Evolutionary conservation across 139 green algal genomes (phyloP).

Genomic region (Chlamydomonas sp.): DNA sequence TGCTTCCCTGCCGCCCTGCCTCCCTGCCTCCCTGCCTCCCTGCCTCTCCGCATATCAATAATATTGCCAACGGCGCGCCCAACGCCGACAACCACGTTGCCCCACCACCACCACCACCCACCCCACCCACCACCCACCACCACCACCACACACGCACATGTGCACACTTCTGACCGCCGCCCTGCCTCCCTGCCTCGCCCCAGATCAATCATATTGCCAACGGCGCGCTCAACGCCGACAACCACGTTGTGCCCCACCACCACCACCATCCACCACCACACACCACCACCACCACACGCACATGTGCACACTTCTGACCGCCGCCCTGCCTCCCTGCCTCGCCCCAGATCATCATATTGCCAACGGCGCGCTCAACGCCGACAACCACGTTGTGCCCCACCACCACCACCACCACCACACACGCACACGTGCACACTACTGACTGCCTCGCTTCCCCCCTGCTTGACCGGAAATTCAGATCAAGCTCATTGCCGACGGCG

Average conservation of each 20-base stretch:
- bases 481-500: not conserved
- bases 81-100: no score
- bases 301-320: not conserved
- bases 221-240: no score
- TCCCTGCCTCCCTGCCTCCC: not conserved
- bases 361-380: no score
- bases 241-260: no score
- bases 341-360: not conserved
- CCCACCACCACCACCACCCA: no score
- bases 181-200: not conserved
- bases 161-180: not conserved
- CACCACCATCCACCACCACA: no score
- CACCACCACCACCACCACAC: no score
- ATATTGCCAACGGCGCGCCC: no score
- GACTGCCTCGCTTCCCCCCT: not conserved
- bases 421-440: not conserved
- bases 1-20: not conserved
- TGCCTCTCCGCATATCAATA: not conserved
- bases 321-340: not conserved
- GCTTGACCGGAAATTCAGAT: not conserved
- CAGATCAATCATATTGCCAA: not conserved
- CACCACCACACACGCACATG: not conserved
- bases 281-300: no score
- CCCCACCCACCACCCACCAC: no score
- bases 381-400: no score